phyloP scores from a whole-genome alignment of 495 filamentous ascomycete genomes.

The Ramalina intermedia region DNA sequence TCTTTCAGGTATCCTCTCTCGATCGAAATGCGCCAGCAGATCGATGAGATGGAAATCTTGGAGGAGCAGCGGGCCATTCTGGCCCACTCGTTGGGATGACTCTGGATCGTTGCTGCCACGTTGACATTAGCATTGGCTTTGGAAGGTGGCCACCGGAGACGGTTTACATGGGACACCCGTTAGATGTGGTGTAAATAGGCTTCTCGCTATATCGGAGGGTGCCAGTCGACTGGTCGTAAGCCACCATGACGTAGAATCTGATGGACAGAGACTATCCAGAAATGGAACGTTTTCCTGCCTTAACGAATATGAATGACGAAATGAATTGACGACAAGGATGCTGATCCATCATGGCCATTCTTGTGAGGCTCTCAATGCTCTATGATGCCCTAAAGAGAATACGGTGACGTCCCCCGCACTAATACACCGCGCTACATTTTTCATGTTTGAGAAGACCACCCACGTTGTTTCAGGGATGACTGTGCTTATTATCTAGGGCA shows the following conservation, averaged over 20 bases:
- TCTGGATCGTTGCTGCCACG: constrained; percentile 38
- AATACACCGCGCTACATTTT: no score
- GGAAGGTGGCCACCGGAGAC: background rate
- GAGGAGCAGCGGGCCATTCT: constrained; percentile 46
- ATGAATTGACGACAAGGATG: no score
- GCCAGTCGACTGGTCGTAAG: constrained; percentile 27
- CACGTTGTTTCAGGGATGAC: no score
- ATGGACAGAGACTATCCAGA: no score
- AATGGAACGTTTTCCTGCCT: no score
- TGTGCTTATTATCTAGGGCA: no score
- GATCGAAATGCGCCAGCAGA: constrained; percentile 36
- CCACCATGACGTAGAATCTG: constrained; percentile 19
- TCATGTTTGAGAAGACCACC: no score
- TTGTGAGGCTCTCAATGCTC: no score
- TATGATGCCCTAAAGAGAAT: no score
- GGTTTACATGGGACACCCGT: constrained; percentile 34
- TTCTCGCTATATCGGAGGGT: constrained; percentile 44
- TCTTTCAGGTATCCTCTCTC: constrained; percentile 35
- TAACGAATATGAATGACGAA: no score
- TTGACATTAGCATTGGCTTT: background rate
- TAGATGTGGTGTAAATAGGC: constrained; percentile 47
- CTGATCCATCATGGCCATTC: no score
- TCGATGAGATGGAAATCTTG: constrained; percentile 41
- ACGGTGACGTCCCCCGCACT: no score
- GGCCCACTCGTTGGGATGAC: constrained; percentile 43